These are phyloP conservation scores for Tetradesmus obliquus DNA, from an alignment of 139 green algal genomes.

Conservation along the genomic window DNA sequence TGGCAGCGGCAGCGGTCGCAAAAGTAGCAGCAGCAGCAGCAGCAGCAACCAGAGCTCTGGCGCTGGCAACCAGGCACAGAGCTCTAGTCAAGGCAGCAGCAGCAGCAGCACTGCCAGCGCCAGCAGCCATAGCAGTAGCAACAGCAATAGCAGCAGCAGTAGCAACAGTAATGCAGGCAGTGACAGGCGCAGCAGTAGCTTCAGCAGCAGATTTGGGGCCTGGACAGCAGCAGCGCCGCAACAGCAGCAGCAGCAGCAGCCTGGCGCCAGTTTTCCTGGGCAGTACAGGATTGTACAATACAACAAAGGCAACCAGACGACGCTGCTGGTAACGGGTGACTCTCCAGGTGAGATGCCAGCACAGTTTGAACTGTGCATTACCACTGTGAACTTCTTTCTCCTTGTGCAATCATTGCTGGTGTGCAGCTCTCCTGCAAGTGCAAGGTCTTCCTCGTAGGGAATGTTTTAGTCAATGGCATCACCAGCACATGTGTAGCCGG, in stretches of 20 bases:
- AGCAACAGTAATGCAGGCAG: background rate
- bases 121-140: background rate
- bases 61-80: background rate
- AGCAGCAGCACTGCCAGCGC: background rate
- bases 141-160: background rate
- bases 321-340: background rate
- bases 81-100: slow-evolving; percentile 2
- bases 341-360: background rate
- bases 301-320: slow-evolving; percentile 23
- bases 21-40: background rate
- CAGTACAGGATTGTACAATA: slow-evolving; percentile 45
- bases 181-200: background rate
- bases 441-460: no score
- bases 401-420: no score
- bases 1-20: background rate
- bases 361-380: background rate
- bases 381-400: no score
- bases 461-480: no score
- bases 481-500: no score
- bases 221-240: background rate
- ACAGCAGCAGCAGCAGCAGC: slow-evolving; percentile 19
- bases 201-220: background rate
- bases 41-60: background rate
- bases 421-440: no score
- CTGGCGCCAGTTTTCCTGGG: background rate